Base-by-base conservation (phyloP, 2,329 filamentous ascomycete species). In the Exophiala calicioides region DNA sequence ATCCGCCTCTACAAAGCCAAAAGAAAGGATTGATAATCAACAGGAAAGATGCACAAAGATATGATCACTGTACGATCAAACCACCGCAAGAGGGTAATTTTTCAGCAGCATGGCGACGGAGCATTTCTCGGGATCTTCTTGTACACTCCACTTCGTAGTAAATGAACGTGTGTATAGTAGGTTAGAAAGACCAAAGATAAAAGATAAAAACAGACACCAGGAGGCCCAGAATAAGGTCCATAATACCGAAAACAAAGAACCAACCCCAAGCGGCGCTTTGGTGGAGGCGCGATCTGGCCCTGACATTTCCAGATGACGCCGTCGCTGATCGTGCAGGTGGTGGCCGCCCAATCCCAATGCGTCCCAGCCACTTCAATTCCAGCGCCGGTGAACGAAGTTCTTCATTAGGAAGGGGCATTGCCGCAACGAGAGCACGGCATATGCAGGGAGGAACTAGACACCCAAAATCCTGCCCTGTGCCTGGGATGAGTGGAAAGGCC, bases 251-350 rank as follows among this genome's bases (percentile, higher is more conserved):
- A n/a, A n/a, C n/a, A n/a, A n/a, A n/a, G n/a, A n/a, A 36, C n/a
- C 5, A 18, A 16, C 20, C 33, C 12, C 19, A 21, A 18, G 8
- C n/a, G 31, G 18, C 5, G n/a, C 4, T 15, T 31, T 23, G 19
- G 12, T 34, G 27, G 34, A 46, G 43, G 34, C 35, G 38, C 26
- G 23, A 41, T 30, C 38, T 40, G 13, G 35, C 18, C 34, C 32
- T 44, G 29, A 31, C 44, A 27, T 26, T n/a, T 41, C 46, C 47
- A 51, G 52, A 55, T 41, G 32, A 37, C 52, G 52, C 52, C 52
- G 52, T 55, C 47, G 41, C 48, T n/a, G 23, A 52, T 49, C 47
- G 41, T 55, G 48, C 52, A 55, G 49, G 52, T 44, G 10, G 15
- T 24, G n/a, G 19, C 13, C 37, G 37, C 21, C 52, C 52, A 55